Base-by-base conservation (phyloP, 306 rosid genomes). In the Glycine soja region DNA sequence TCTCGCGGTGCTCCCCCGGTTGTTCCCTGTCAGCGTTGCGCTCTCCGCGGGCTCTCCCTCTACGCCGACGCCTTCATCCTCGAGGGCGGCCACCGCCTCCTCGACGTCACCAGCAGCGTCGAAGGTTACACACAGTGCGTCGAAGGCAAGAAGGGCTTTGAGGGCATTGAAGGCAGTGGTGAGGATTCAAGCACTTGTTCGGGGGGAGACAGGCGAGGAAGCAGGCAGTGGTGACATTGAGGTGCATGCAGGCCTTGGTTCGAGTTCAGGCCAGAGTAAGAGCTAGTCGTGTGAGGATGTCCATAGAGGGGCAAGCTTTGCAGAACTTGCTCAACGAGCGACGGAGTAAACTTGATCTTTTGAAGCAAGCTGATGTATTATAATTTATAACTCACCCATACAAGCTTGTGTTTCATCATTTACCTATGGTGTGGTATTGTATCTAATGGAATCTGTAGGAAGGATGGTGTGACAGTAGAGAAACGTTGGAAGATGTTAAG, bases 161-260 rank as follows among this genome's bases (percentile, higher is more conserved):
- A 87, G 92, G 90, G 99, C 99, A 7, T 90, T 96, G 90, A 96
- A 87, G 88, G 99, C 90, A 63, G 90, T 96, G 82, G 99, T 96
- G 75, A 92, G 98, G 93, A 90, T 96, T 83, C 99, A 96, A 83
- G 99, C 99, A 45, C 90, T 96, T 40, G 99, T 96, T 0, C 76
- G 99, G 63, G 99, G n/a, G 99, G 40, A 74, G 97, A 59, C 94
- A 90, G 75, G 99, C 93, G 89, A 88, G 99, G 87, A 93, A 96
- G 87, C 97, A 96, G 50, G 99, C 99, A 13, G 99, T 98, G 0
- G 97, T 96, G 46, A 96, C 99, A 40, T 83, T 96, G 85, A 90
- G 97, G 80, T 96, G 99, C 88, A 96, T 96, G 99, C 99, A 96
- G 77, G 99, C 99, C 1, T 82, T 96, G 1, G 99, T 96, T 82